phyloP scores from a whole-genome alignment of 108 stramenopile genomes.

The Cyclostephanos tholiformis region DNA sequence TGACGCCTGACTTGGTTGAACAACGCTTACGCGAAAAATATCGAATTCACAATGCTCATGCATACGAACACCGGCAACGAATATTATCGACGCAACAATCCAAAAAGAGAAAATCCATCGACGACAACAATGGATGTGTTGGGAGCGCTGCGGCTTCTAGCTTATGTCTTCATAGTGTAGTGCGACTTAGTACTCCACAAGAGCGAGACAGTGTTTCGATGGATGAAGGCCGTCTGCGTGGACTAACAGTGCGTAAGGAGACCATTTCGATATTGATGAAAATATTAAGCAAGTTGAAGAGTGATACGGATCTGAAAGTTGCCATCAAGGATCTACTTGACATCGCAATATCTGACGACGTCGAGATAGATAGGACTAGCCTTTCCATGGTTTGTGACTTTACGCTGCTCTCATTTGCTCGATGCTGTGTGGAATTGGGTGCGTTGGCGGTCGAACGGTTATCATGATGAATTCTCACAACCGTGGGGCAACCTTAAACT shows the following conservation, averaged over 20 bases:
- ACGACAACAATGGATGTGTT: slow-evolving; percentile 40
- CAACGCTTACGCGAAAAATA: slow-evolving; percentile 31
- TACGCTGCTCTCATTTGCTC: slow-evolving; percentile 67
- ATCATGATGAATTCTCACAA: not conserved
- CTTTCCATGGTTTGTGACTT: slow-evolving; percentile 62
- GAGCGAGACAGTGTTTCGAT: slow-evolving; percentile 52
- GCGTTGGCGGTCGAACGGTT: slow-evolving; percentile 59
- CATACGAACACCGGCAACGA: slow-evolving; percentile 19
- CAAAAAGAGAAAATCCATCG: slow-evolving; percentile 20
- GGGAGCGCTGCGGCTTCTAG: slow-evolving; percentile 54
- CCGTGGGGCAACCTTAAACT: too few relatives aligned
- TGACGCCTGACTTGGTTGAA: slow-evolving; percentile 25
- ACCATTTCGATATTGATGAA: slow-evolving; percentile 48
- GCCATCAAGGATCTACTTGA: slow-evolving; percentile 38
- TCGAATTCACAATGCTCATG: slow-evolving; percentile 32
- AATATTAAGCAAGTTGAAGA: slow-evolving; percentile 28
- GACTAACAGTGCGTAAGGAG: slow-evolving; percentile 63
- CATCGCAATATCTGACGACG: slow-evolving; percentile 4
- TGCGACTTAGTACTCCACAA: slow-evolving; percentile 63
- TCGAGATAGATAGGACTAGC: not conserved
- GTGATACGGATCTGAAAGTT: slow-evolving; percentile 11
- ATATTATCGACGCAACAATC: slow-evolving; percentile 10
- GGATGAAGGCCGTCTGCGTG: slow-evolving; percentile 36
- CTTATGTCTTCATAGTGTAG: slow-evolving; percentile 34
- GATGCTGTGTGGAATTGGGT: slow-evolving; percentile 75